Evolutionary conservation across 495 filamentous ascomycete species (phyloP), one percentile per base, ranked within the genome.

Genomic region (Aspergillus sparsus): DNA sequence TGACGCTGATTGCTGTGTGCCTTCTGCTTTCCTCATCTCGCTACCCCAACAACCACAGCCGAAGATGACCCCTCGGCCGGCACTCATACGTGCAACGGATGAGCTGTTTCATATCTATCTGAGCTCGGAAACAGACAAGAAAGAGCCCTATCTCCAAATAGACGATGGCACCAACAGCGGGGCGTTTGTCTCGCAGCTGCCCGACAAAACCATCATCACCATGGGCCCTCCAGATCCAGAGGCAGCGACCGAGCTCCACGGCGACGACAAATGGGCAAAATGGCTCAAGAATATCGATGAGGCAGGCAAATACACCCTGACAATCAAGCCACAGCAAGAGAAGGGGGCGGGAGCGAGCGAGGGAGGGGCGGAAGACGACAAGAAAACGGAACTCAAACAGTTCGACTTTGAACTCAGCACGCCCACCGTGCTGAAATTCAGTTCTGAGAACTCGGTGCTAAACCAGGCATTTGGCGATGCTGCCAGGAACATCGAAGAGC

Each of bases 261-360:
- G 37, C 37, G 37, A 41, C 13, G 37, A 41, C 2, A 41, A 41
- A 3, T 41, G 37, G 37, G 37, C 13, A 3, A 13, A 41, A 41
- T 41, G 37, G 37, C 37, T 41, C 37, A 41, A 41, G 37, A 41
- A 41, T 41, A 13, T 41, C 37, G 37, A 41, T 41, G 37, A 41
- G 1, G 2, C 37, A 3, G 37, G 37, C 37, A 41, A 41, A 41
- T 41, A 41, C 2, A 41, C 37, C 1, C 37, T 41, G 37, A 41
- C 37, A 41, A 41, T 41, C 37, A 41, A 41, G 37, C 37, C 37
- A 41, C 9, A 3, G 37, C 9, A 41, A 41, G 13, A 41, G 37
- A 41, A 3, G 37, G 37, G 37, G 37, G 37, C 9, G 13, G 37
- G 37, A 3, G 37, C 9, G 37, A 13, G 37, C 9, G 37, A 13